Conservation (phyloP, 2,329 filamentous ascomycete species). For the Talaromyces funiculosus region DNA sequence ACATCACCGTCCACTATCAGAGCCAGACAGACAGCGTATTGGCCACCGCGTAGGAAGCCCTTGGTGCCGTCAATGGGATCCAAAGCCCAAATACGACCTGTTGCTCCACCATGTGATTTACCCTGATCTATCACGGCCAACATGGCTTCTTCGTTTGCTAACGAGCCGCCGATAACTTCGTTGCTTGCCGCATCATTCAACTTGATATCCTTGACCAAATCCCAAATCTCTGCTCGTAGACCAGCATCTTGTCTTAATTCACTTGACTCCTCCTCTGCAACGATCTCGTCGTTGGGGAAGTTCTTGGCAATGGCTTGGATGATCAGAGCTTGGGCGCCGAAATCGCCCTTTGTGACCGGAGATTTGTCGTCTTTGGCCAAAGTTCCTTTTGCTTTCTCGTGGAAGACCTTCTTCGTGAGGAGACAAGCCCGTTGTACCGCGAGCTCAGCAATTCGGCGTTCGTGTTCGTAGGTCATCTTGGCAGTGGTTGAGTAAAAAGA, state of each 20-base stretch:
- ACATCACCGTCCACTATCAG: constrained; percentile 91
- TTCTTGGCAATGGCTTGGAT: constrained; percentile 82
- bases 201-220: constrained; percentile 66
- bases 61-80: constrained; percentile 98
- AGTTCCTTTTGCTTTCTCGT: constrained; percentile 90
- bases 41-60: constrained; percentile 89
- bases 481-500: constrained; percentile 20
- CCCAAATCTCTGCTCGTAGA: constrained; percentile 75
- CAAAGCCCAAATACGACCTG: constrained; percentile 77
- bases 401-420: constrained; percentile 70
- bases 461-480: constrained; percentile 59
- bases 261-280: constrained; percentile 90
- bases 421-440: constrained; percentile 79
- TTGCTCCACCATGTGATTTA: constrained; percentile 36
- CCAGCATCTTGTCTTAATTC: constrained; percentile 65
- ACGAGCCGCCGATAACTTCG: constrained; percentile 62
- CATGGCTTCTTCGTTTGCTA: constrained; percentile 59
- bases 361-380: constrained; percentile 92
- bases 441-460: constrained; percentile 77
- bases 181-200: constrained; percentile 63
- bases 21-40: constrained; percentile 92
- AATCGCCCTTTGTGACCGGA: constrained; percentile 95
- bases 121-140: constrained; percentile 54
- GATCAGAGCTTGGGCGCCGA: constrained; percentile 94
- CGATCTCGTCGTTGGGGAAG: constrained; percentile 86